These are phyloP conservation scores for Hippophae rhamnoides DNA, from an alignment of 306 rosid species.

Conservation along the genomic window DNA sequence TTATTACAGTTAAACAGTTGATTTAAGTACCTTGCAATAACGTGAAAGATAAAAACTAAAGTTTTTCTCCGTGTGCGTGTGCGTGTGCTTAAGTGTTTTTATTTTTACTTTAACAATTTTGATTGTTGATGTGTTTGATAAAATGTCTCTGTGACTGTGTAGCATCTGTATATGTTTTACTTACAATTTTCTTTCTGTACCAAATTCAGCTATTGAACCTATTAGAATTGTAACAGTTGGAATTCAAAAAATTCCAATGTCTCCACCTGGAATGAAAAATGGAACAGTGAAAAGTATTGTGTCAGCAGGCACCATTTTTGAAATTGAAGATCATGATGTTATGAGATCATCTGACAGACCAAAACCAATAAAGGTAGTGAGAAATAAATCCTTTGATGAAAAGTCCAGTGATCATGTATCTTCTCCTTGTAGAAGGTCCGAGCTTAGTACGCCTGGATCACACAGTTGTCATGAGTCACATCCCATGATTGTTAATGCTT, in stretches of 20 bases:
- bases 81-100: too few relatives aligned
- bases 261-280: background rate
- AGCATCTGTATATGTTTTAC: too few relatives aligned
- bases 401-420: conserved; percentile 24
- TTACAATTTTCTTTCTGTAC: too few relatives aligned
- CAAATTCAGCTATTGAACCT: background rate
- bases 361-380: conserved; percentile 13
- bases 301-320: conserved; percentile 5
- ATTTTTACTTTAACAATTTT: too few relatives aligned
- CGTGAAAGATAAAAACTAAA: too few relatives aligned
- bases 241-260: conserved; percentile 1
- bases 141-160: too few relatives aligned
- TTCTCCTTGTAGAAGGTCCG: conserved; percentile 14
- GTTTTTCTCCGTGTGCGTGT: too few relatives aligned
- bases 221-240: background rate
- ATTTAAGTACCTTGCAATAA: too few relatives aligned
- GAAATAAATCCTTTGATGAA: conserved; percentile 25
- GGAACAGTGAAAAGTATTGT: conserved; percentile 8
- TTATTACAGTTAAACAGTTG: too few relatives aligned
- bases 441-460: conserved; percentile 13
- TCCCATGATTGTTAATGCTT: conserved; percentile 24
- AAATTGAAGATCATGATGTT: conserved; percentile 7
- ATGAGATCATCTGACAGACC: conserved; percentile 10
- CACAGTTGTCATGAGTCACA: conserved; percentile 13
- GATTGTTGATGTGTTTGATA: too few relatives aligned